phyloP scores from a whole-genome alignment of 192 early-diverging fungal species.

The Podila minutissima region DNA sequence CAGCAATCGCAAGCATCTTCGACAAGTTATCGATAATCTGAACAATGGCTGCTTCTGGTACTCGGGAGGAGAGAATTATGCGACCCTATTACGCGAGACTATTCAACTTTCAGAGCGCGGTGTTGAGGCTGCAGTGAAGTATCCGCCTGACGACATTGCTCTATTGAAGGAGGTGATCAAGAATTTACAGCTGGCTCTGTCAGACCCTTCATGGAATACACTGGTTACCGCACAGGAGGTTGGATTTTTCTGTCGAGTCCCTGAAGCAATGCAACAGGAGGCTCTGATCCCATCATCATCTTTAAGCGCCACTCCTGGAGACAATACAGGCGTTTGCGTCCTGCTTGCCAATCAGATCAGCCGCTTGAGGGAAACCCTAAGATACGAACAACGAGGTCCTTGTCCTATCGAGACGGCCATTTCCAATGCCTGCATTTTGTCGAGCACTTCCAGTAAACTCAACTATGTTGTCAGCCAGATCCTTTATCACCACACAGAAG shows the following conservation, averaged over 20 bases:
- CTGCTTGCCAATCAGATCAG: slow-evolving; percentile 25
- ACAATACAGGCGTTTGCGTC: neutral
- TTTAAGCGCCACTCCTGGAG: neutral
- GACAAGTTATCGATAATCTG: slow-evolving; percentile 70
- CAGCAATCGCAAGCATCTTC: slow-evolving; percentile 63
- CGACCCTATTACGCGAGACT: slow-evolving; percentile 1
- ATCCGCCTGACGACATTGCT: slow-evolving; percentile 26
- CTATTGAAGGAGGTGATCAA: slow-evolving; percentile 28
- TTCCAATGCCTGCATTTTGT: slow-evolving; percentile 22
- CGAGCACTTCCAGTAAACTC: slow-evolving; percentile 65
- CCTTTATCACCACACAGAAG: slow-evolving; percentile 27
- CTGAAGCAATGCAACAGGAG: neutral
- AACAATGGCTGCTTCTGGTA: slow-evolving; percentile 76
- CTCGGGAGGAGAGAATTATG: slow-evolving; percentile 31
- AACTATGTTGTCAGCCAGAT: slow-evolving; percentile 62
- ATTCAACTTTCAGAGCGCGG: slow-evolving; percentile 22
- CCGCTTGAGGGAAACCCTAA: neutral
- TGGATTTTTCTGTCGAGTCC: slow-evolving; percentile 36
- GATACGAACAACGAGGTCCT: neutral
- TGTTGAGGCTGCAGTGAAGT: slow-evolving; percentile 9
- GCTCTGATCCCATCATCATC: slow-evolving; percentile 8
- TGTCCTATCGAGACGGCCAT: no score
- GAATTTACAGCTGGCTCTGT: slow-evolving; percentile 22
- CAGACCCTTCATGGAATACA: slow-evolving; percentile 21
- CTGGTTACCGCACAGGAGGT: slow-evolving; percentile 36